Percentiles rank a stretch among this genome's conserved stretches.
phyloP scores from a whole-genome alignment of 805 yeast species.

The Zygotorulaspora sp. region DNA sequence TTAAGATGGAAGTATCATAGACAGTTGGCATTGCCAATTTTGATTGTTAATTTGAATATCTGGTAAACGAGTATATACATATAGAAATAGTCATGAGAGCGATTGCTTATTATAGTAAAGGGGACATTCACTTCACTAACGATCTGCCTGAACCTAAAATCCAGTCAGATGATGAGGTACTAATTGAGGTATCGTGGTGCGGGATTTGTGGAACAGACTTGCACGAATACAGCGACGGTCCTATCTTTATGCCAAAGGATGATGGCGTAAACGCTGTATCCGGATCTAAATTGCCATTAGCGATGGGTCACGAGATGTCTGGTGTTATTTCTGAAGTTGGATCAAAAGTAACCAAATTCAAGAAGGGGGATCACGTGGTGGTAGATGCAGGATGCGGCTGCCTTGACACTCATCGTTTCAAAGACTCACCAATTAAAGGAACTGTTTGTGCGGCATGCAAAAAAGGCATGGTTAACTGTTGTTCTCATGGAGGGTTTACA shows the following conservation, averaged over 20 bases:
- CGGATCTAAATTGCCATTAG: constrained; percentile 39
- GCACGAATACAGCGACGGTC: constrained; percentile 53
- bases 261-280: constrained; percentile 38
- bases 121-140: constrained; percentile 40
- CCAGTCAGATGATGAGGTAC: constrained; percentile 36
- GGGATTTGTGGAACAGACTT: constrained; percentile 62
- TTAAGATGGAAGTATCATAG: too few species aligned
- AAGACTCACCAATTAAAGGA: constrained; percentile 16
- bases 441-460: constrained; percentile 45
- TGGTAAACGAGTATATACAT: too few species aligned
- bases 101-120: constrained; percentile 42
- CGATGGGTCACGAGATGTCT: constrained; percentile 52
- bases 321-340: constrained; percentile 47
- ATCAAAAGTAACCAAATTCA: constrained; percentile 40
- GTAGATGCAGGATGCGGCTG: constrained; percentile 60
- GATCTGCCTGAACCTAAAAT: constrained; percentile 37
- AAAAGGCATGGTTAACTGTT: constrained; percentile 49
- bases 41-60: too few species aligned
- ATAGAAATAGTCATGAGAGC: too few species aligned
- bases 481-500: constrained; percentile 44
- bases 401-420: constrained; percentile 41
- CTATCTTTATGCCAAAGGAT: constrained; percentile 48
- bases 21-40: too few species aligned
- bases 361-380: constrained; percentile 55
- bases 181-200: constrained; percentile 44